Evolutionary conservation across 768 basidiomycete genomes (phyloP).

Genomic region (Agrocybe pediades): DNA sequence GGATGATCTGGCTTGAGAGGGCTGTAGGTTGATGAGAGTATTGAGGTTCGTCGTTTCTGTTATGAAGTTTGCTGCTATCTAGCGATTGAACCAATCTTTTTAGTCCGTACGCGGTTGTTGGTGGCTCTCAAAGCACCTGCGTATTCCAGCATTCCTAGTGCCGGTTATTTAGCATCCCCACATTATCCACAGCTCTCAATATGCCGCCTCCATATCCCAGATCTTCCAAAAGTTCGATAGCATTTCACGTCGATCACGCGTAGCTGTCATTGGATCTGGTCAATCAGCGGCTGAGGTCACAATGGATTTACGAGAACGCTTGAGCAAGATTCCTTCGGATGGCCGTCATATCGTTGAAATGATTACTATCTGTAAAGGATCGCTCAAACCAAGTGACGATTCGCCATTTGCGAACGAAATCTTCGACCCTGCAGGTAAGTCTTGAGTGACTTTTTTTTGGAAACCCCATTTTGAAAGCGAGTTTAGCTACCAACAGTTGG

Average conservation of each 20-base stretch:
- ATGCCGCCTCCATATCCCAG: conserved; percentile 36
- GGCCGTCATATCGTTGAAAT: conserved; percentile 46
- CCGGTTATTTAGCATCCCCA: conserved; percentile 33
- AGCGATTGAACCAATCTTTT: too few species aligned
- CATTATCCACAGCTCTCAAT: conserved; percentile 46
- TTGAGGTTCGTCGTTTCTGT: too few species aligned
- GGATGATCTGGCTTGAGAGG: too few species aligned
- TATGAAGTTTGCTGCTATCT: too few species aligned
- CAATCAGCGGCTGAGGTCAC: conserved; percentile 51
- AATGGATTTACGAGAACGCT: conserved; percentile 42
- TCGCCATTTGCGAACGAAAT: conserved; percentile 57
- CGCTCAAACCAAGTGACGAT: conserved; percentile 53
- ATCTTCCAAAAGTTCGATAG: conserved; percentile 31
- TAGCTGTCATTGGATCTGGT: conserved; percentile 50
- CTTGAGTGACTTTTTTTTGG: neutral
- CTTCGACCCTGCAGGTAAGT: conserved; percentile 50
- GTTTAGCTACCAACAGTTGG: conserved; percentile 40
- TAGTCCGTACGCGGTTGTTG: too few species aligned
- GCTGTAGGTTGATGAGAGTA: too few species aligned
- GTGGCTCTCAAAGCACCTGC: too few species aligned
- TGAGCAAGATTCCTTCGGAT: conserved; percentile 30
- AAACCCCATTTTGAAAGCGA: neutral
- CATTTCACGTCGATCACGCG: conserved; percentile 30
- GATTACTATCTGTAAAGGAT: conserved; percentile 52
- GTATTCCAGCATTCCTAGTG: conserved; percentile 38